Base-by-base conservation (phyloP, 2,329 filamentous ascomycete species). In the Talaromyces funiculosus region DNA sequence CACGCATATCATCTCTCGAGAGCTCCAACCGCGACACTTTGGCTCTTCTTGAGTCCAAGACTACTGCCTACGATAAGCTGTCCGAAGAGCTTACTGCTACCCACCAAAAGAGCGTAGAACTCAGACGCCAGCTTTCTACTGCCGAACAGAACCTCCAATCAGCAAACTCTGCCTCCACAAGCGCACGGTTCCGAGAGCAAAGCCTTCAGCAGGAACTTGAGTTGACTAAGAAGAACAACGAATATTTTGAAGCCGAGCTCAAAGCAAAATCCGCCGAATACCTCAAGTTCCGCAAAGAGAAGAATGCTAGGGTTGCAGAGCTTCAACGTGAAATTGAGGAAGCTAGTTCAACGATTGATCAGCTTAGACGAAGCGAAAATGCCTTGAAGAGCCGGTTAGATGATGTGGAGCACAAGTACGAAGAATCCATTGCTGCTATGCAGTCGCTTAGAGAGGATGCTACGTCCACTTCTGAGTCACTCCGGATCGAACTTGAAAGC, bases 231-330 rank as follows among this genome's bases (percentile, higher is more conserved):
- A 89, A 89, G 69, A 96, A 92, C 77, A 90, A 90, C 65, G 93
- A 97, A 68, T 99, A 92, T 90, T 88, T 94, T 60, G 91, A 97
- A 70, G 86, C 83, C 43, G 94, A 99, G 74, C 83, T 97, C 22
- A 93, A 96, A 78, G 92, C 90, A 0, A 96, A 96, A 77, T 88
- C 85, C 63, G 85, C 87, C 8, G 94, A 99, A 72, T 86, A 91
- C 53, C 84, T 93, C 66, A 96, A 92, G 70, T 93, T 90, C 75
- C 86, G 94, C 64, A 97, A 96, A 72, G 94, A 99, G 72, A 97
- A 97, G 81, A 90, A 90, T 64, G 88, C 91, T 1, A 89, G 90
- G 40, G 90, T 97, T 67, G 85, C 92, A 8, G 90, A 95, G 69
- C 84, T 99, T 29, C 90, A 97, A 74, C 89, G 92, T 57, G 85